Evolutionary conservation across 2,329 filamentous ascomycete species (phyloP).

Genomic region (Alternaria novae-zelandiae): DNA sequence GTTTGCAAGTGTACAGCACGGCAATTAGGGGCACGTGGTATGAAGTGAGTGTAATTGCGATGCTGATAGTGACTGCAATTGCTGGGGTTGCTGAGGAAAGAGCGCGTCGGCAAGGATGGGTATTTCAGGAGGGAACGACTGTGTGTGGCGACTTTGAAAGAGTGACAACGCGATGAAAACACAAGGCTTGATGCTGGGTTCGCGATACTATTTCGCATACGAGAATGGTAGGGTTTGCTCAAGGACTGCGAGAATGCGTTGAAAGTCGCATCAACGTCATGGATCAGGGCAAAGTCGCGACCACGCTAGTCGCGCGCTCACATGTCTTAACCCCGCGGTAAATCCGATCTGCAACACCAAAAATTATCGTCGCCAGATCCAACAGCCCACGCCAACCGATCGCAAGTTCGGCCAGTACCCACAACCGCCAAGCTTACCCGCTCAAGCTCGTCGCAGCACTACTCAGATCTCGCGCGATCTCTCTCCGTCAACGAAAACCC

Average conservation of each 20-base stretch:
- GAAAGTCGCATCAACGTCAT: slow-evolving; percentile 6
- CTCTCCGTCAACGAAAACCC: not conserved
- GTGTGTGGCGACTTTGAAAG: not conserved
- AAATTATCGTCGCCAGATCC: slow-evolving; percentile 27
- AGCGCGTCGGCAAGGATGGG: not conserved
- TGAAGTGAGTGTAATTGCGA: not conserved
- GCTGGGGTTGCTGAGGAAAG: not conserved
- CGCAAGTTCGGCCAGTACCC: not conserved
- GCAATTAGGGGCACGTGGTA: not conserved
- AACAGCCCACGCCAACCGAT: slow-evolving; percentile 11
- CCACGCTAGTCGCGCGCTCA: slow-evolving; percentile 24
- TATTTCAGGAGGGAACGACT: not conserved
- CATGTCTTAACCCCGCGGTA: slow-evolving; percentile 31
- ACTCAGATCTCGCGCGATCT: not conserved
- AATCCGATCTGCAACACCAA: slow-evolving; percentile 19
- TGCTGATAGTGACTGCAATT: not conserved
- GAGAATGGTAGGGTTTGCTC: not conserved
- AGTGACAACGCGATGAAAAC: not conserved
- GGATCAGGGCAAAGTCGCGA: not conserved
- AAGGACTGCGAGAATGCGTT: not conserved
- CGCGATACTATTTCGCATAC: not conserved
- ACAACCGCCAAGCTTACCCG: not conserved
- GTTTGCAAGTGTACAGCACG: accelerated
- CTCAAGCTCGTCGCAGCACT: not conserved
- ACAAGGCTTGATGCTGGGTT: not conserved